phyloP scores from a whole-genome alignment of 805 yeast genomes.

The Candida orba region DNA sequence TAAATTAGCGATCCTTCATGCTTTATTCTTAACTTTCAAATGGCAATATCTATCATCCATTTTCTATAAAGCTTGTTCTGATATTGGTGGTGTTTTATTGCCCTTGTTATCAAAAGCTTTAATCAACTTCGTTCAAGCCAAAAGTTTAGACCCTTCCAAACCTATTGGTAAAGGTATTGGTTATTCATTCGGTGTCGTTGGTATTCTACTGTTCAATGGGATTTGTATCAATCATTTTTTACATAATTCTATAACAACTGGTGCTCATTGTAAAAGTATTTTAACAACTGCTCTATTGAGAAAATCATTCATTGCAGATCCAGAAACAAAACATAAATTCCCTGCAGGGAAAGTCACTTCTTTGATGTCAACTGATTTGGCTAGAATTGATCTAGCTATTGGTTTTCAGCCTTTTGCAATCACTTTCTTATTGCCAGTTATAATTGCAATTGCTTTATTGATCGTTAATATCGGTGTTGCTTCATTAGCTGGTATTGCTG shows the following conservation, averaged over 20 bases:
- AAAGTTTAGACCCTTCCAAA: conserved; percentile 31
- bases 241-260: conserved; percentile 45
- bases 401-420: conserved; percentile 52
- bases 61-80: conserved; percentile 37
- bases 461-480: conserved; percentile 62
- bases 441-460: conserved; percentile 55
- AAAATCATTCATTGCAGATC: conserved; percentile 53
- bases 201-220: conserved; percentile 35
- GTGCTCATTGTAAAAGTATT: conserved; percentile 60
- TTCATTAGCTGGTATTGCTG: conserved; percentile 58
- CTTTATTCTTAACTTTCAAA: conserved; percentile 44
- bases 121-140: conserved; percentile 45
- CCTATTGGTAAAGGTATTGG: conserved; percentile 48
- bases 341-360: conserved; percentile 64
- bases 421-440: conserved; percentile 53
- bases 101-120: conserved; percentile 49
- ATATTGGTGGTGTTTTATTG: conserved; percentile 40
- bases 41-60: conserved; percentile 36
- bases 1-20: conserved; percentile 29
- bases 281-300: conserved; percentile 58
- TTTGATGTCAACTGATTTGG: conserved; percentile 67
- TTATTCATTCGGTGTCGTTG: conserved; percentile 47
- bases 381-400: conserved; percentile 64
- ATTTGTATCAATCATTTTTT: conserved; percentile 43
- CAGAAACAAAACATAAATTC: conserved; percentile 44